These are phyloP conservation scores for Capronia coronata DNA, from an alignment of 2,329 filamentous ascomycete genomes.

Conservation along the genomic window DNA sequence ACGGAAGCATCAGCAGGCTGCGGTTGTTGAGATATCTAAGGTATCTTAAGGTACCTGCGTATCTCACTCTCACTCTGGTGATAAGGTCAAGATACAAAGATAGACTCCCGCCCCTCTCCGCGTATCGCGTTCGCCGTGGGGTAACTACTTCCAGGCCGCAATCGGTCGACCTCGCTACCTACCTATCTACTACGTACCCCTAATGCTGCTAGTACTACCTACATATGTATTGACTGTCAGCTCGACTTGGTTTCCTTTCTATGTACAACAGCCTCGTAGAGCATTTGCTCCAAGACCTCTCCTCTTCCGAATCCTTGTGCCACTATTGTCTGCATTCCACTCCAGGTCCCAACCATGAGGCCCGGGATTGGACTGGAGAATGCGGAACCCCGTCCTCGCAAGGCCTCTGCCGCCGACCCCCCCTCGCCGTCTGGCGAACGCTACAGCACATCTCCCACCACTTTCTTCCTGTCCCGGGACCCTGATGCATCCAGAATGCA, in stretches of 20 bases:
- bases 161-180: constrained; percentile 2
- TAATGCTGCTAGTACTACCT: too few relatives aligned
- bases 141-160: constrained; percentile 17
- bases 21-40: not conserved
- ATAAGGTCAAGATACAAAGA: constrained; percentile 1
- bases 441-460: constrained; percentile 41
- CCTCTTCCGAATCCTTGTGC: not conserved
- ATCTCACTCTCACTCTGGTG: not conserved
- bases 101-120: not conserved
- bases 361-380: constrained; percentile 34
- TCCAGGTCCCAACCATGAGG: constrained; percentile 31
- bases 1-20: not conserved
- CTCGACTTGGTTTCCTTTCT: not conserved
- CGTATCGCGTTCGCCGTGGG: constrained; percentile 3
- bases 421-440: constrained; percentile 27
- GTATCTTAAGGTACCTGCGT: too few relatives aligned
- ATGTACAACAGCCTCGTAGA: not conserved
- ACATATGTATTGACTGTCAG: not conserved
- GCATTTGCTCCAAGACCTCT: not conserved
- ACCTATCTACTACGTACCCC: not conserved
- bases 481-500: constrained; percentile 35
- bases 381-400: constrained; percentile 30
- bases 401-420: constrained; percentile 34
- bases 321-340: not conserved
- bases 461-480: constrained; percentile 55